phyloP scores from a whole-genome alignment of 192 early-diverging fungal genomes.

The Backusella mclennaniae region DNA sequence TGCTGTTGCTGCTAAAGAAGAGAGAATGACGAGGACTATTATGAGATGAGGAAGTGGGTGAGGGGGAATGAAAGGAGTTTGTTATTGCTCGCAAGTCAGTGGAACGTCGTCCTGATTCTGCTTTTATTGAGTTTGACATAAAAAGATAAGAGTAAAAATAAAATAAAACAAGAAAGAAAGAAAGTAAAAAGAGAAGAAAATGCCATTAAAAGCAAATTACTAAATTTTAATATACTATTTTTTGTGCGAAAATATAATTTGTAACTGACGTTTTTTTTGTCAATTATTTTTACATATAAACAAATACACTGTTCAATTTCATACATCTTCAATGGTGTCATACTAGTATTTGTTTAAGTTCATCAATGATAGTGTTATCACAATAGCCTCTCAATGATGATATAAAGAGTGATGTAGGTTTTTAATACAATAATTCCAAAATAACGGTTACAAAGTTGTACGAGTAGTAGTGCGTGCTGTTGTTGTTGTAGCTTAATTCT shows the following conservation, averaged over 20 bases:
- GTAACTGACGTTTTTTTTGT: background rate
- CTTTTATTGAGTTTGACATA: background rate
- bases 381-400: background rate
- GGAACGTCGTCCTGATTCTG: background rate
- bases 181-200: background rate
- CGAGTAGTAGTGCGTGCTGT: too few species aligned
- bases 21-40: background rate
- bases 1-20: background rate
- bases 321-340: background rate
- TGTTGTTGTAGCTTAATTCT: background rate
- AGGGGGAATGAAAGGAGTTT: background rate
- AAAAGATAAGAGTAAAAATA: background rate
- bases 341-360: background rate
- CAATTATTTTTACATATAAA: background rate
- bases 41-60: background rate
- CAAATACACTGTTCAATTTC: background rate
- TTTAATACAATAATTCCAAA: background rate
- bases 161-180: background rate
- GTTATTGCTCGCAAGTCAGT: background rate
- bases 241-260: background rate
- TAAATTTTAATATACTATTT: background rate
- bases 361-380: background rate
- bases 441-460: too few species aligned
- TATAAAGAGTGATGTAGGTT: background rate
- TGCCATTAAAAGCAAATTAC: background rate